A percentile compares a stretch with the other conserved stretches of the same genome.
Conservation (phyloP, 768 basidiomycete species). For the Mycena olivaceomarginata region DNA sequence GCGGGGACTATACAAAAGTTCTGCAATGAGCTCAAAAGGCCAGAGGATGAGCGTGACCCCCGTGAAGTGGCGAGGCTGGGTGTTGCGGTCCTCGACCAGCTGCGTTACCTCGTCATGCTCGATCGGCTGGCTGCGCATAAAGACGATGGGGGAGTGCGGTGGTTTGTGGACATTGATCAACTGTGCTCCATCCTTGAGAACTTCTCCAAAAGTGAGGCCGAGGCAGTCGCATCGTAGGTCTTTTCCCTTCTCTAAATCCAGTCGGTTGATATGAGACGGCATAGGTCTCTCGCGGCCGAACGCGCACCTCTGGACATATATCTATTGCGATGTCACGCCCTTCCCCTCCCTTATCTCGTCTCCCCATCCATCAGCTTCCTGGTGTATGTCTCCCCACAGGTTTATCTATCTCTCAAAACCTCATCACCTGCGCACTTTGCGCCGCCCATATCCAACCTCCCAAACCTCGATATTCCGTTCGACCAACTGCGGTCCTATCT, state of each 20-base stretch:
- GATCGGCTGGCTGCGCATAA: slow-evolving; percentile 80
- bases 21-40: slow-evolving; percentile 76
- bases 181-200: slow-evolving; percentile 69
- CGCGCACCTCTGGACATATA: slow-evolving; percentile 82
- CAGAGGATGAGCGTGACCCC: slow-evolving; percentile 69
- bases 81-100: slow-evolving; percentile 68
- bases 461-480: slow-evolving; percentile 72
- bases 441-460: slow-evolving; percentile 49
- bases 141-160: slow-evolving; percentile 79
- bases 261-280: slow-evolving; percentile 29
- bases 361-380: slow-evolving; percentile 85
- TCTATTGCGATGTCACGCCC: slow-evolving; percentile 76
- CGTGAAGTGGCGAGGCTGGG: slow-evolving; percentile 72
- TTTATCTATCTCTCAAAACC: slow-evolving; percentile 79
- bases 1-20: slow-evolving; percentile 73
- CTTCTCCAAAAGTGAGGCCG: slow-evolving; percentile 73
- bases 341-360: slow-evolving; percentile 84
- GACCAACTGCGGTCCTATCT: slow-evolving; percentile 68
- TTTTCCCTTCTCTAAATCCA: background rate
- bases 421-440: slow-evolving; percentile 46
- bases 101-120: slow-evolving; percentile 83
- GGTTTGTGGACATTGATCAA: slow-evolving; percentile 83
- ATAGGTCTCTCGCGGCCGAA: slow-evolving; percentile 61
- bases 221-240: slow-evolving; percentile 72
- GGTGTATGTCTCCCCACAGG: slow-evolving; percentile 79